Percentiles rank a stretch among this genome's conserved stretches.
These are phyloP conservation scores for Fusarium goolgardi DNA, from an alignment of 2,329 filamentous ascomycete species.

Conservation along the genomic window DNA sequence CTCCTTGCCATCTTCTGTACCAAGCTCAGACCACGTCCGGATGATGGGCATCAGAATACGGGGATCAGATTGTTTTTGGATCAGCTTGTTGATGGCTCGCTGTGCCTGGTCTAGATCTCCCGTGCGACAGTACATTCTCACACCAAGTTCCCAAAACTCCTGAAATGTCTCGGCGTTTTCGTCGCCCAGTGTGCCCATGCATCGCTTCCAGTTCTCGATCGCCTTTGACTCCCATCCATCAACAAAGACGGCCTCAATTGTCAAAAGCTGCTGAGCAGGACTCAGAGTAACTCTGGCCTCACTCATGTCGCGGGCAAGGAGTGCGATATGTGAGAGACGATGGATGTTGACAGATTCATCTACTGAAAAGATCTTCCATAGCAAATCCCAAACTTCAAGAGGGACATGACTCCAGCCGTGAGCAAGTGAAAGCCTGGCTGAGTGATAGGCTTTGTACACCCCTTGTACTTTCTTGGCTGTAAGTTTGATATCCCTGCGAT, in stretches of 20 bases:
- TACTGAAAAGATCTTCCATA: conserved; percentile 73
- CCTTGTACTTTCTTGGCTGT: conserved; percentile 53
- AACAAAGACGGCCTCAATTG: conserved; percentile 75
- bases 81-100: conserved; percentile 64
- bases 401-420: conserved; percentile 67
- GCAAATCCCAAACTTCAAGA: conserved; percentile 67
- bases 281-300: conserved; percentile 66
- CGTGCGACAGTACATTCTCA: conserved; percentile 70
- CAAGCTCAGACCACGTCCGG: conserved; percentile 68
- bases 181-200: conserved; percentile 63
- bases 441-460: conserved; percentile 64
- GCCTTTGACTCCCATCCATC: conserved; percentile 70
- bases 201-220: conserved; percentile 71
- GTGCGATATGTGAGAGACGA: conserved; percentile 70
- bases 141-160: conserved; percentile 73
- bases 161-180: conserved; percentile 58
- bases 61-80: conserved; percentile 62
- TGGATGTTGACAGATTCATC: conserved; percentile 63
- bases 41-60: conserved; percentile 77
- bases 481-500: conserved; percentile 45
- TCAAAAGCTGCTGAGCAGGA: conserved; percentile 70
- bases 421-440: conserved; percentile 58
- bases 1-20: conserved; percentile 58
- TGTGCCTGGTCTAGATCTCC: conserved; percentile 71
- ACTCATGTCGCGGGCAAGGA: conserved; percentile 74